Evolutionary conservation across 108 stramenopile genomes (phyloP), one percentile per base, ranked within the genome.

Genomic region (Pseudonitzschia multiseries): DNA sequence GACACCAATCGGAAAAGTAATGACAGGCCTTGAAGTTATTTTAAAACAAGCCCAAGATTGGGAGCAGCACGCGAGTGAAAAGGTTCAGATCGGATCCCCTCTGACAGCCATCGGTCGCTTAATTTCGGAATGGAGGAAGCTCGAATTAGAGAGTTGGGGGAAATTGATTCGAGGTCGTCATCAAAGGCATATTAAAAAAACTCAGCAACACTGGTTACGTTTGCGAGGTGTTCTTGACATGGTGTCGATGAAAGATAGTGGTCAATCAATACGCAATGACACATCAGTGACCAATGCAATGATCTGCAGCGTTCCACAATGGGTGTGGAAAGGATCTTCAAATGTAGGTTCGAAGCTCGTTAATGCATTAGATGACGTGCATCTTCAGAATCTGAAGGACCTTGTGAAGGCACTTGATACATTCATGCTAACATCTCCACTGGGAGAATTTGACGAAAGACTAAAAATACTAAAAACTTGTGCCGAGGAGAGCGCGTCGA

Each of bases 111-210:
- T 99, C 4, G 86, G 88, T 20, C 50, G 79, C 21, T 71, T 98
- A n/a, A 95, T 98, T 5, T 88, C 91, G 18, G 73, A 80, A 29
- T 99, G 97, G 98, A 77, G 99, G 50, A 92, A 89, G 64, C 43
- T 98, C 0, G 98, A 99, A 82, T 84, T 98, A 9, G 72, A 87
- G n/a, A 92, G 91, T 71, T 99, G 99, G 99, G 79, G 89, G 0
- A 65, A 59, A 63, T 73, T 96, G 13, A 64, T 96, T 24, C 74
- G 75, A 31, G 71, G 72, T 29, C 70, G 94, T 14, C 84, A 89
- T 65, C 70, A 79, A 26, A 74, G 80, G 22, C 68, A 81, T 42
- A 71, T 68, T 24, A 69, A 79, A 6, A 81, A 76, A 29, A 87
- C 91, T 5, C 76, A 72, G 15, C 78, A 70, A 12, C 82, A 90